Percentiles rank a stretch among this genome's conserved stretches.
Conservation (phyloP, 2,329 filamentous ascomycete species). For the Fusarium nurragi region DNA sequence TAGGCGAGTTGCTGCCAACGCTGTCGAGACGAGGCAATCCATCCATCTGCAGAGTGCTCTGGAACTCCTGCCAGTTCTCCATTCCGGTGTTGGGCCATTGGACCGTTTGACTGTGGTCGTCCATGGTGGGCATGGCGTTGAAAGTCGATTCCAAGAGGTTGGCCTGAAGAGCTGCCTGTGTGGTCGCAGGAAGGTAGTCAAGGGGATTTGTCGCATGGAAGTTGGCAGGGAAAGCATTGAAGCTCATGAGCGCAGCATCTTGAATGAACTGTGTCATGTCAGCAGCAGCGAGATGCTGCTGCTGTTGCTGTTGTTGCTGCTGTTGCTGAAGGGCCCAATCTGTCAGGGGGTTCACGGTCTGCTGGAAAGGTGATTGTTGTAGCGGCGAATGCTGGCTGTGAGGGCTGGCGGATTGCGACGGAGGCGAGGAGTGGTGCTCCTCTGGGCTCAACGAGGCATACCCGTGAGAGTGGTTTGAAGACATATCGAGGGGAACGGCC, state of each 20-base stretch:
- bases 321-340: constrained; percentile 71
- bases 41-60: constrained; percentile 67
- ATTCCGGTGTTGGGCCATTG: constrained; percentile 68
- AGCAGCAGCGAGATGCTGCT: constrained; percentile 52
- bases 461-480: constrained; percentile 54
- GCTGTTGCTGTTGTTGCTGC: constrained; percentile 49
- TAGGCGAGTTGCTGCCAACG: constrained; percentile 58
- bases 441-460: constrained; percentile 62
- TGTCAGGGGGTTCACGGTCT: constrained; percentile 62
- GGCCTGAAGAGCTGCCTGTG: constrained; percentile 70
- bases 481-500: constrained; percentile 64
- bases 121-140: constrained; percentile 64
- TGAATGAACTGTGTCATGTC: constrained; percentile 65
- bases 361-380: constrained; percentile 65
- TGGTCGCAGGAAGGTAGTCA: constrained; percentile 69
- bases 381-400: constrained; percentile 60
- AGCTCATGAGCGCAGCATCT: constrained; percentile 65
- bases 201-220: constrained; percentile 66
- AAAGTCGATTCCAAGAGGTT: constrained; percentile 73
- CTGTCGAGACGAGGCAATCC: constrained; percentile 52
- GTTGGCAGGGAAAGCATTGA: constrained; percentile 60
- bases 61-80: constrained; percentile 83
- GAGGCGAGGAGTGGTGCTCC: constrained; percentile 59
- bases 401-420: constrained; percentile 62
- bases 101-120: constrained; percentile 63